Evolutionary conservation across 1,284 basidiomycete species (phyloP), one percentile per base, ranked within the genome.

Genomic region (Ganoderma multipileum): DNA sequence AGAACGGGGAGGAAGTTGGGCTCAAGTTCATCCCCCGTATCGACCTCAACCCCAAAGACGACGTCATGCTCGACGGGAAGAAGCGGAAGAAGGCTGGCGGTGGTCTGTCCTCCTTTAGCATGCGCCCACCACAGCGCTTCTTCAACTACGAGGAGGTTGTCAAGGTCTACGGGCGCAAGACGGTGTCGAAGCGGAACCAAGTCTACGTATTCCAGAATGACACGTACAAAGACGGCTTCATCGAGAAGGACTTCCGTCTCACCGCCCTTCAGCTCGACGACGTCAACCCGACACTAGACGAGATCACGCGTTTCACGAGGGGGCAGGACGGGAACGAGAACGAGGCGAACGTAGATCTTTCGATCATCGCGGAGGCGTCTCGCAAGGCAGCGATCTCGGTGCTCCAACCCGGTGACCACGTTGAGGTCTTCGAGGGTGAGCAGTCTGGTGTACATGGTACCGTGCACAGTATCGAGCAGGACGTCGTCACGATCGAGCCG

Each of bases 391-490:
- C 94, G 8, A 92, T 96, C 44, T 89, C 92, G 11, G 94, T 96
- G 5, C 83, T 99, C n/a, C 96, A 98, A 77, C 97, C 97, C 0
- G 98, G 97, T 68, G 97, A 99, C 81, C 95, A 97, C 74, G 91
- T 99, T 65, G 97, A 99, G 79, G 96, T 99, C 39, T 96, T 96
- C 74, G 97, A 99, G 79, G 97, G 98, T 52, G 97, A 98, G 81
- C 96, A 98, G 79, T 87, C 94, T 2, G 97, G 98, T 72, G 89
- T 98, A 38, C 91, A 95, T 72, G 98, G 98, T 82, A 89, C 92
- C 3, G 95, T 99, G 39, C 94, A 97, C 70, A 92, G 95, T 65
- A 94, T 99, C 73, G 86, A 89, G 44, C 91, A 93, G 73, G 96
- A 99, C 68, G 88, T 97, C 23, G 94, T 99, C 61, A 91, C 93